phyloP scores from a whole-genome alignment of 1,139 yeast species.

The Kodamaea ohmeri region DNA sequence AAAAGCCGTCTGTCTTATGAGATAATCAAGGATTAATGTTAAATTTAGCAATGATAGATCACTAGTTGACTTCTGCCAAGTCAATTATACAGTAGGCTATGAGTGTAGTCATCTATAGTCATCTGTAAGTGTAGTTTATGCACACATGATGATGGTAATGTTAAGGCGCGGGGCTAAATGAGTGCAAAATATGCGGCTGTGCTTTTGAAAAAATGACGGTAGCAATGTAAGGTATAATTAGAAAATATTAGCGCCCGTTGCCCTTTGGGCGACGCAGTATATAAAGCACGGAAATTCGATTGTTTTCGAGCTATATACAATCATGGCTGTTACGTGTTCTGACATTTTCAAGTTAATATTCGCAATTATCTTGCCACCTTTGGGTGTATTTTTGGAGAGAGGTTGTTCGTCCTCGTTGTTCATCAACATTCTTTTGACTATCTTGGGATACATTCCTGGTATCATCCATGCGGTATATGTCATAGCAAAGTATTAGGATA shows the following conservation, averaged over 20 bases:
- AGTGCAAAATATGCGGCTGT: constrained; percentile 5
- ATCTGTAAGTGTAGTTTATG: too few species aligned
- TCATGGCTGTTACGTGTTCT: constrained; percentile 51
- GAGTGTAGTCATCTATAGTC: too few species aligned
- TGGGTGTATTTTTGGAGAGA: constrained; percentile 70
- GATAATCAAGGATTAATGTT: too few species aligned
- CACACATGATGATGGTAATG: not conserved
- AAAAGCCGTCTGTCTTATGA: too few species aligned
- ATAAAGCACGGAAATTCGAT: not conserved
- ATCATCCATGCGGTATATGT: constrained; percentile 63
- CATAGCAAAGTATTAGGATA: constrained; percentile 35
- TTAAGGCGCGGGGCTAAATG: not conserved
- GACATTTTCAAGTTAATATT: constrained; percentile 60
- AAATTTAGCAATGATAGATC: too few species aligned
- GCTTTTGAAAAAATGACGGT: not conserved
- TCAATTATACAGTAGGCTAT: too few species aligned
- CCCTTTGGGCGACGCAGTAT: not conserved
- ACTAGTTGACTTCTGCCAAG: too few species aligned
- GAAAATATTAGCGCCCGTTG: not conserved
- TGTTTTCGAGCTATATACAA: constrained; percentile 8
- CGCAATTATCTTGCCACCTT: constrained; percentile 68
- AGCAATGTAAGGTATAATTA: constrained; percentile 2
- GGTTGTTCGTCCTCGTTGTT: constrained; percentile 59
- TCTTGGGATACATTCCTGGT: constrained; percentile 66
- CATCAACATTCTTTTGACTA: constrained; percentile 58